Evolutionary conservation across 176 grass and related monocot genomes (phyloP), one percentile per base, ranked within the genome.

Genomic region (Stipa capillata): DNA sequence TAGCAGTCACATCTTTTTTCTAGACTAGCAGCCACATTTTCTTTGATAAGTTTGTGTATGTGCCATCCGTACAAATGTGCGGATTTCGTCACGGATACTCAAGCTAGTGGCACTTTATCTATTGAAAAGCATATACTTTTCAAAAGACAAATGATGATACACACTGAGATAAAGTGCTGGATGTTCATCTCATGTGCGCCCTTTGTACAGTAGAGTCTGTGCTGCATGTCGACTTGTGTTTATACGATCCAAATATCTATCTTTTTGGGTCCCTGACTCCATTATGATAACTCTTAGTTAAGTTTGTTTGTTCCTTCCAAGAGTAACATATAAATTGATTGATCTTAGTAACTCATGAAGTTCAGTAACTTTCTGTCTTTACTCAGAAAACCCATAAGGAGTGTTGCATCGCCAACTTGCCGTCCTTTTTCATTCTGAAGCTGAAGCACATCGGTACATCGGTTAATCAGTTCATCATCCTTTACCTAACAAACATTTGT

Each of bases 131-230:
- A 74, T 73, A 67, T 84, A 27, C 57, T 88, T 79, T 88, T 65
- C 31, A 74, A 88, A 88, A 84, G 81, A 43, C 44, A 48, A 64
- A 85, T 89, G 87, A 89, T 89, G 77, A 81, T 45, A 61, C 76
- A 85, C 77, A 81, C 82, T 89, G 43, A 89, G 82, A 70, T 39
- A 63, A 76, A 89, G 77, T 71, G 63, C 39, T 77, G 49, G 35
- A 37, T 45, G 27, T 47, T 89, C 70, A 81, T 47, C 68, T 74
- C 10, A 40, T 69, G 16, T 87, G 29, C 41, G 27, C 51, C 33
- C 52, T 50, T 72, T 60, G 50, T 63, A 61, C 42, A 42, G 23
- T 74, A 39, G 77, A 58, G 68, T 67, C 43, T 29, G 45, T 56
- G 47, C 61, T 76, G 14, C 40, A 62, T 80, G 27, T 23, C 44